phyloP scores from a whole-genome alignment of 768 basidiomycete genomes.

The Nidula microcarpa region DNA sequence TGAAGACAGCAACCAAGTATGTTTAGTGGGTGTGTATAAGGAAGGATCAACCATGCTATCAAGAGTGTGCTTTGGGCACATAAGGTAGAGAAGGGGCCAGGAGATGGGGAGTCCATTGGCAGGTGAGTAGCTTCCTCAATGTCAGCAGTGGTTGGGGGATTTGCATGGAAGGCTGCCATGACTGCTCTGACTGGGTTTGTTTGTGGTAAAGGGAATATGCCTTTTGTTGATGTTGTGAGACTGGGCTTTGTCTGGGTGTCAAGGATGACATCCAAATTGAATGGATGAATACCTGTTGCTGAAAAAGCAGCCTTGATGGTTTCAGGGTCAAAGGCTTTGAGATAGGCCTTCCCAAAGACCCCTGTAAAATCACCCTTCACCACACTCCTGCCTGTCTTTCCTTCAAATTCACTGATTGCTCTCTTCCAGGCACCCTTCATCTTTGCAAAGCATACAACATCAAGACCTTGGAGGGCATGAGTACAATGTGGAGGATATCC shows the following conservation, averaged over 20 bases:
- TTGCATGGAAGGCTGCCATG: constrained; percentile 10
- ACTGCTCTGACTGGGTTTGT: constrained; percentile 14
- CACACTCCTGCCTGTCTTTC: constrained; percentile 5
- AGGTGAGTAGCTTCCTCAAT: neutral
- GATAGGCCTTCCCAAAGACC: constrained; percentile 21
- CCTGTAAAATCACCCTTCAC: constrained; percentile 22
- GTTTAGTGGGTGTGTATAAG: neutral
- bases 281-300: constrained; percentile 24
- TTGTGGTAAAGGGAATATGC: constrained; percentile 20
- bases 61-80: neutral
- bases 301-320: constrained; percentile 22
- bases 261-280: constrained; percentile 20
- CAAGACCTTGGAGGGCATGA: constrained; percentile 38
- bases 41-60: neutral
- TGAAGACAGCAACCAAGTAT: neutral
- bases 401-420: constrained; percentile 18
- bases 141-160: neutral
- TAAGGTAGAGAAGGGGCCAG: neutral
- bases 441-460: constrained; percentile 38
- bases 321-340: constrained; percentile 18
- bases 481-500: constrained; percentile 38
- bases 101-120: neutral
- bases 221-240: constrained; percentile 17
- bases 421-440: constrained; percentile 28
- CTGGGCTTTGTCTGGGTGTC: constrained; percentile 21